Conservation (phyloP, 106 monocot species). For the Dactylorhiza incarnata region DNA sequence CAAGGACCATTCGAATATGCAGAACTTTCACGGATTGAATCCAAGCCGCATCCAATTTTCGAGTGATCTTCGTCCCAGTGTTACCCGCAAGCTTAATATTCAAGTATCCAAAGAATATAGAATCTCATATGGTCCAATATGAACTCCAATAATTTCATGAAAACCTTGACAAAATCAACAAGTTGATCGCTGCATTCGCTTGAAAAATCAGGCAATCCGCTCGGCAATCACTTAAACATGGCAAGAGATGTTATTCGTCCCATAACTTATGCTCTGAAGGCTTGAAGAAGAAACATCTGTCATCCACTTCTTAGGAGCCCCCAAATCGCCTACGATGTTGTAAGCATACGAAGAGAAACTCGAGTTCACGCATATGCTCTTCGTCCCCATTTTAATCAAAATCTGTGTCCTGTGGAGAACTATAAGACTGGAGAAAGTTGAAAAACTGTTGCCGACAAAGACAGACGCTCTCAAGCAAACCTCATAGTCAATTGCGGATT, state of each 20-base stretch:
- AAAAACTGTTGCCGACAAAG: slow-evolving; percentile 93
- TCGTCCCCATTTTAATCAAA: slow-evolving; percentile 33
- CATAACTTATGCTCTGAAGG: slow-evolving; percentile 73
- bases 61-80: background rate
- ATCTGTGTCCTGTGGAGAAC: slow-evolving; percentile 68
- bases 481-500: slow-evolving; percentile 91
- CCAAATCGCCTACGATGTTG: slow-evolving; percentile 47
- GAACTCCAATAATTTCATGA: background rate
- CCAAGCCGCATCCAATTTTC: background rate
- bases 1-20: background rate
- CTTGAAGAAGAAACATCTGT: slow-evolving; percentile 68
- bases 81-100: background rate
- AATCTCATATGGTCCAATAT: no score
- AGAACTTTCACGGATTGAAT: background rate
- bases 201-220: background rate
- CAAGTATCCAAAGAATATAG: background rate
- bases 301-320: slow-evolving; percentile 70
- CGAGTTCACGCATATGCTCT: slow-evolving; percentile 23
- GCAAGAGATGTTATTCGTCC: slow-evolving; percentile 77
- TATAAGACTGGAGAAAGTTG: slow-evolving; percentile 86
- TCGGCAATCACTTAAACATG: background rate
- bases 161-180: no score
- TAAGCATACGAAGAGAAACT: slow-evolving; percentile 70
- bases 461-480: slow-evolving; percentile 70
- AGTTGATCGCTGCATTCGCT: background rate